Evolutionary conservation across 2,329 filamentous ascomycete species (phyloP), one percentile per base, ranked within the genome.

Genomic region (Aureobasidium sp.): DNA sequence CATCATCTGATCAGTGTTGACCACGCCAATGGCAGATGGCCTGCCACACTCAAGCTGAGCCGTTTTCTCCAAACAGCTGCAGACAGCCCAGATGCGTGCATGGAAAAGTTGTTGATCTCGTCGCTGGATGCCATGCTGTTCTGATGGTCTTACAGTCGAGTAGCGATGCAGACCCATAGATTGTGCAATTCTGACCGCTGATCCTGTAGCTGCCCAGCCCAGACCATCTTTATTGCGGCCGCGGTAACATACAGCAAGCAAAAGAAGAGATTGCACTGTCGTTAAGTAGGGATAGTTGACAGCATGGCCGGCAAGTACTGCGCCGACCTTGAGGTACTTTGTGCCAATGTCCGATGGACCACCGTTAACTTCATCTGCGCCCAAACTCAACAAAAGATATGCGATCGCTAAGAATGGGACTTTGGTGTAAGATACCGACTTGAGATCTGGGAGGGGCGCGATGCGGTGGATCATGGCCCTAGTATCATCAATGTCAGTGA

Each of bases 1-100:
- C 59, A 61, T 61, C 59, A 61, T 61, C 13, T 52, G 47, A 52
- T 61, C 59, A 13, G 59, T 61, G 39, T 61, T 61, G 17, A 61
- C 59, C 39, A 36, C 36, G 27, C 0, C 9, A 10, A 61, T 61
- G 17, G 59, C 59, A 9, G 59, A 61, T 9, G 59, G 59, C 36
- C 59, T 61, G 26, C 59, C 59, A 7, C 34, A 52, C n/a, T 61
- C 59, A 4, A 61, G 36, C 27, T 61, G 59, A 3, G 47, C 59
- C 1, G 39, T 61, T 41, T 61, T 61, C 20, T 61, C 59, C 10
- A 61, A 12, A 26, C 59, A 61, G 8, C 59, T 50, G 17, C 59
- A 61, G 15, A 61, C 15, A 5, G 59, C 59, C 59, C 59, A 61
- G 7, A 61, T 44, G 12, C 59, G 59, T 6, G 59, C 46, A n/a